Evolutionary conservation across 108 stramenopile species (phyloP).

Genomic region (Chaetoceros muelleri): DNA sequence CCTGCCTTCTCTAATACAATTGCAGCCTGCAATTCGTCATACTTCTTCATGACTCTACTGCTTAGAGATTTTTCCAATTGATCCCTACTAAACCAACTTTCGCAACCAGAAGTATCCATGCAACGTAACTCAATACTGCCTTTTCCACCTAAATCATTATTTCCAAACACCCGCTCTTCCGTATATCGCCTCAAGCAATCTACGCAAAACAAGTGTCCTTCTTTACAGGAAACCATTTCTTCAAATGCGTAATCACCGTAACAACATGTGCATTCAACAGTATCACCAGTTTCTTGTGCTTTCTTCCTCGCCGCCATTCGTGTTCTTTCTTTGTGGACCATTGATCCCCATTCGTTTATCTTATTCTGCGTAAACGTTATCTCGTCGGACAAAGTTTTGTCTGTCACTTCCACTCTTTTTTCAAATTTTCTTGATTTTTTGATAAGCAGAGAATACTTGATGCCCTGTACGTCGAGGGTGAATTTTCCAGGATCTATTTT

Average conservation of each 20-base stretch:
- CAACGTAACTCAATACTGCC: constrained; percentile 50
- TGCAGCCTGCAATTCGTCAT: constrained; percentile 54
- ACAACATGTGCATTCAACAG: constrained; percentile 70
- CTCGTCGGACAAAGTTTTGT: constrained; percentile 25
- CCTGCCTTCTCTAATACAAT: constrained; percentile 39
- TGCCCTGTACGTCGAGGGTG: not conserved
- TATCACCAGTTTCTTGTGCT: constrained; percentile 13
- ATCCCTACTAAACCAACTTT: constrained; percentile 45
- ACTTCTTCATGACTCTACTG: constrained; percentile 58
- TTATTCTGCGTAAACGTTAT: constrained; percentile 17
- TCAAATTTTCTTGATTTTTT: not conserved
- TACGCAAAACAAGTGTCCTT: constrained; percentile 75
- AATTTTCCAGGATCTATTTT: not conserved
- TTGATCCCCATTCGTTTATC: constrained; percentile 22
- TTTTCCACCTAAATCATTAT: constrained; percentile 48
- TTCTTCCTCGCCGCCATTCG: constrained; percentile 10
- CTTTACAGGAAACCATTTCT: constrained; percentile 66
- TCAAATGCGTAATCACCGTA: constrained; percentile 53
- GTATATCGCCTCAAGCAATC: constrained; percentile 55
- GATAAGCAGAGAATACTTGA: not conserved
- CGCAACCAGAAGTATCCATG: constrained; percentile 58
- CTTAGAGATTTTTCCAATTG: constrained; percentile 49
- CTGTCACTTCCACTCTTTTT: constrained; percentile 1
- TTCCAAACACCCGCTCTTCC: constrained; percentile 64
- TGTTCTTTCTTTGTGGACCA: constrained; percentile 2